Conservation (phyloP, 2,329 filamentous ascomycete genomes). For the Pseudogymnoascus sp. region DNA sequence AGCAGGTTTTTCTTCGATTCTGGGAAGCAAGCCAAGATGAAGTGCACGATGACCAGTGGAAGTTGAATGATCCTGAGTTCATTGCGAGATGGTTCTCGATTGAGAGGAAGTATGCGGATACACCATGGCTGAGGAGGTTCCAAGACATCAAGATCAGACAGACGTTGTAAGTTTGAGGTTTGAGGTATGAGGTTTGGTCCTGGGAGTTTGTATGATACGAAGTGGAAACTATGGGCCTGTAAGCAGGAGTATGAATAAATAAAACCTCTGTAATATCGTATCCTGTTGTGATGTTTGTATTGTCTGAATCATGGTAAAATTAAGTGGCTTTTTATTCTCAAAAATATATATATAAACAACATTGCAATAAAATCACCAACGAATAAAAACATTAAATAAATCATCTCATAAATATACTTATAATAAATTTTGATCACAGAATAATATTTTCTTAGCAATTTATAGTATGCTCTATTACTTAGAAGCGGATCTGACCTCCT, state of each 20-base stretch:
- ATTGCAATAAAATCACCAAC: no score
- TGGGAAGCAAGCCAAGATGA: not conserved
- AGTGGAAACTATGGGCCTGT: not conserved
- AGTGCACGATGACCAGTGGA: constrained; percentile 3
- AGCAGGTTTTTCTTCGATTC: not conserved
- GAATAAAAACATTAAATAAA: not conserved
- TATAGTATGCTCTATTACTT: not conserved
- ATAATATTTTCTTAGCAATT: not conserved
- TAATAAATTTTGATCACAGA: not conserved
- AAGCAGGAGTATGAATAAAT: not conserved
- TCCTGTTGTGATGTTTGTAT: not conserved
- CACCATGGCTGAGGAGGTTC: not conserved
- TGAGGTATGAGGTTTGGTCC: not conserved
- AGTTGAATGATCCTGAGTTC: not conserved
- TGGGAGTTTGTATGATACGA: not conserved
- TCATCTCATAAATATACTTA: not conserved
- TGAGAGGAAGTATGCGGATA: constrained; percentile 5
- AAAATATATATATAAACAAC: not conserved
- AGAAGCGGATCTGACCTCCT: constrained; percentile 53
- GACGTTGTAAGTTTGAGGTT: not conserved
- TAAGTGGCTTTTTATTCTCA: not conserved
- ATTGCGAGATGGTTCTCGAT: constrained; percentile 1
- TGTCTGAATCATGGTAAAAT: not conserved
- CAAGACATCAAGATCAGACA: not conserved
- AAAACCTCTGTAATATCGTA: not conserved